Evolutionary conservation across 2,329 filamentous ascomycete species (phyloP).

Genomic region (Chalara sp.): DNA sequence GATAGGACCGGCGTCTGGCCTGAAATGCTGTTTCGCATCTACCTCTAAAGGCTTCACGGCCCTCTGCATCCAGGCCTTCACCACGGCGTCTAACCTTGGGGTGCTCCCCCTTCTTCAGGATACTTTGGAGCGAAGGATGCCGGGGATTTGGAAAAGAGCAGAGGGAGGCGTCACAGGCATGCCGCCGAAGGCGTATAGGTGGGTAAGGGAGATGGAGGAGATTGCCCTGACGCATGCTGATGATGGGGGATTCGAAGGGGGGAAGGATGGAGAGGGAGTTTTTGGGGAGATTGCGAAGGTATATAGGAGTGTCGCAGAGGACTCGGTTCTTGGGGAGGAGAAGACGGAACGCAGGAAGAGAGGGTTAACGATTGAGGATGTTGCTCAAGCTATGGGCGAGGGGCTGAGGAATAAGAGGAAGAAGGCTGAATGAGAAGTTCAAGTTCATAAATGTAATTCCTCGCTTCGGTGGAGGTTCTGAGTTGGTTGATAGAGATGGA

Average conservation of each 20-base stretch:
- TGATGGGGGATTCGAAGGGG: constrained; percentile 53
- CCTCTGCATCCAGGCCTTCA: constrained; percentile 63
- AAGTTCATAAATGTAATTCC: too few relatives aligned
- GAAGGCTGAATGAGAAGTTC: constrained; percentile 16
- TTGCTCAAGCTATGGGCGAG: constrained; percentile 42
- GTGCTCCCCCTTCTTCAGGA: constrained; percentile 52
- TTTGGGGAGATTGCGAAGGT: constrained; percentile 56
- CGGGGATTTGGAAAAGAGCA: constrained; percentile 38
- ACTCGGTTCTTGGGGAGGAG: constrained; percentile 53
- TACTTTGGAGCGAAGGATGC: constrained; percentile 46
- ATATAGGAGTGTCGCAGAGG: constrained; percentile 54
- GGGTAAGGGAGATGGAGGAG: constrained; percentile 73
- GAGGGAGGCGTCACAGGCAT: constrained; percentile 49
- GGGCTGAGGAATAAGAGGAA: constrained; percentile 40
- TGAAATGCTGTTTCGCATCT: constrained; percentile 62
- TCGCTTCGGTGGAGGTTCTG: too few relatives aligned
- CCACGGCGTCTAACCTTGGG: constrained; percentile 57
- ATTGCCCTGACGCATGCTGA: constrained; percentile 59
- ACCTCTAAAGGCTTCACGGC: constrained; percentile 60
- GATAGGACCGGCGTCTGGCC: constrained; percentile 49
- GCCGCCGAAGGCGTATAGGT: constrained; percentile 70
- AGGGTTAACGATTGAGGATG: constrained; percentile 50
- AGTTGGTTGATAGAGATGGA: too few relatives aligned
- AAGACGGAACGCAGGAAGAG: constrained; percentile 48
- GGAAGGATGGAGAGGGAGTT: constrained; percentile 31